Evolutionary conservation across 768 basidiomycete genomes (phyloP).

Genomic region (Lactarius vividus): DNA sequence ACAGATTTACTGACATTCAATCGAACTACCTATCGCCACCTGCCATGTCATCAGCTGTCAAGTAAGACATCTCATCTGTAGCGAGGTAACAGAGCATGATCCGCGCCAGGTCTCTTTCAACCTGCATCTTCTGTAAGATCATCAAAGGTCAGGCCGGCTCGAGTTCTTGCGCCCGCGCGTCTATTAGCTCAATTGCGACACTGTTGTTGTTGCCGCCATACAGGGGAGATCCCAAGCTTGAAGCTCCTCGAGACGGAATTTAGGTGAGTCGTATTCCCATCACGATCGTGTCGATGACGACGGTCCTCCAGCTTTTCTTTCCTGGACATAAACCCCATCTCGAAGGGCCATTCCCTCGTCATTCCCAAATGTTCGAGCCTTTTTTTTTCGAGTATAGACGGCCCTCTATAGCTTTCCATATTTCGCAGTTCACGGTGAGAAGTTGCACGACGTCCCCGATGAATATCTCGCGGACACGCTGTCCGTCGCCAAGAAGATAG

Average conservation of each 20-base stretch:
- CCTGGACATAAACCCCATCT: conserved; percentile 87
- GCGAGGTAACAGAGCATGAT: neutral
- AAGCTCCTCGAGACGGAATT: conserved; percentile 77
- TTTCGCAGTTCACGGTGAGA: conserved; percentile 72
- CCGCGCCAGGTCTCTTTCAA: conserved; percentile 48
- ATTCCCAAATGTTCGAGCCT: conserved; percentile 80
- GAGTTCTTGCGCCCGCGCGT: neutral
- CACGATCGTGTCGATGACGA: neutral
- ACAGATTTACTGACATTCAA: neutral
- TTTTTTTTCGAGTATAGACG: neutral
- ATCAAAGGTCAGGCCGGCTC: conserved; percentile 60
- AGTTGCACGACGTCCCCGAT: conserved; percentile 86
- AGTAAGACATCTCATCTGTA: conserved; percentile 6
- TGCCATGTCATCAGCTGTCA: conserved; percentile 17
- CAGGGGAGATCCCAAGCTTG: conserved; percentile 87
- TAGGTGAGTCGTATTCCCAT: conserved; percentile 46
- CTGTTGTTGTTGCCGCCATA: neutral
- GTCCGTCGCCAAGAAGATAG: conserved; percentile 85
- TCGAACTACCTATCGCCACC: neutral
- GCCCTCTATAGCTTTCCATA: too few species aligned
- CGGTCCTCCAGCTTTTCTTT: conserved; percentile 64
- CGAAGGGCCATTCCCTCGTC: conserved; percentile 87
- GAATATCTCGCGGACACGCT: conserved; percentile 75
- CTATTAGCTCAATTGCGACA: neutral
- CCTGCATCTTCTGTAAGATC: conserved; percentile 94